These are phyloP conservation scores for Berberis vulgaris DNA, from an alignment of 164 flowering plant species.

Conservation along the genomic window DNA sequence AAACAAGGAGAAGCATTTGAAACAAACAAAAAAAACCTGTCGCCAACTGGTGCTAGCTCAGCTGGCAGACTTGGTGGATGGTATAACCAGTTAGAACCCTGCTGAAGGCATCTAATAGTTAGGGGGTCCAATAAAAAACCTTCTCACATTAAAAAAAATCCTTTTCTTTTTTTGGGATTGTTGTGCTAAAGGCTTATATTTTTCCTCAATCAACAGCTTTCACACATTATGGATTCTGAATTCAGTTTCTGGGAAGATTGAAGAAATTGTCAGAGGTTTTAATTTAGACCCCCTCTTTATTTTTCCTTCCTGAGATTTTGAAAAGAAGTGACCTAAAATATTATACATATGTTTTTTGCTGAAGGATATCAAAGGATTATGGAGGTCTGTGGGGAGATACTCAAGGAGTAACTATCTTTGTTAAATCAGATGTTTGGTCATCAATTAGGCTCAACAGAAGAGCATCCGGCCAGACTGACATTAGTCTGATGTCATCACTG, in stretches of 20 bases:
- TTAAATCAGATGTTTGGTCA: constrained; percentile 37
- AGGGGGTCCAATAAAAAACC: background rate
- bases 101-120: too few species aligned
- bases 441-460: constrained; percentile 24
- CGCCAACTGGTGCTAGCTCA: too few species aligned
- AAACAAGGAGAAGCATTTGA: too few species aligned
- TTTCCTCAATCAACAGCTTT: constrained; percentile 39
- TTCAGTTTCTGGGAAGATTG: constrained; percentile 43
- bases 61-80: too few species aligned
- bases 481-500: constrained; percentile 54
- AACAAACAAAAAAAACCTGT: too few species aligned
- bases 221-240: constrained; percentile 64
- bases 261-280: constrained; percentile 56
- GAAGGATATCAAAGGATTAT: constrained; percentile 51
- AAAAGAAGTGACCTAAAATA: constrained; percentile 4
- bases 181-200: too few species aligned
- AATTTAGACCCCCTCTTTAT: background rate
- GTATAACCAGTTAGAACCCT: too few species aligned
- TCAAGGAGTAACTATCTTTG: constrained; percentile 41
- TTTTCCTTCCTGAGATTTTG: background rate
- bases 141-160: too few species aligned
- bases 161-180: too few species aligned
- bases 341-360: too few species aligned
- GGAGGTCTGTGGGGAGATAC: constrained; percentile 51
- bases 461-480: constrained; percentile 26